These are phyloP conservation scores for Quercus lobata DNA, from an alignment of 331 rosid species.

Conservation along the genomic window DNA sequence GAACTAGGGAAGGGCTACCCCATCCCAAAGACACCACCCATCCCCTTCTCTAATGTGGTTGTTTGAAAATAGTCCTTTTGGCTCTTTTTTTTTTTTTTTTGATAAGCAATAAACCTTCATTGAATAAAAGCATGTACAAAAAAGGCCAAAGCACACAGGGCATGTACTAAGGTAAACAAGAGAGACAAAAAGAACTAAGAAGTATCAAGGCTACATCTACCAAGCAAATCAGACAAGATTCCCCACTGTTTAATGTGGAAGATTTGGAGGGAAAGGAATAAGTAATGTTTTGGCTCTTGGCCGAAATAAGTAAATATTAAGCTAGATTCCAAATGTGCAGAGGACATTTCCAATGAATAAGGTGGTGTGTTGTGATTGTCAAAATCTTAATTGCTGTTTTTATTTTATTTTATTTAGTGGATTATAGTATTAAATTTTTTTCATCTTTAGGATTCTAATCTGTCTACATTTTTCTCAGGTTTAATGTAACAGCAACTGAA, in stretches of 20 bases:
- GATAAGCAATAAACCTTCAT: no score
- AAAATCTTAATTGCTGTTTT: background rate
- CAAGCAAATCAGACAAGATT: no score
- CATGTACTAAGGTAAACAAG: no score
- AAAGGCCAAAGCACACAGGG: no score
- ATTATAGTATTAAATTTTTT: background rate
- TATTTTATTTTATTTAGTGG: background rate
- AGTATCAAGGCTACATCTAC: no score
- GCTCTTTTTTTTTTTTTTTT: background rate
- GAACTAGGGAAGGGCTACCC: background rate
- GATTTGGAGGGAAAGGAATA: no score
- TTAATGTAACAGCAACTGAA: background rate
- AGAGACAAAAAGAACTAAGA: no score
- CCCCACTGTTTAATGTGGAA: no score
- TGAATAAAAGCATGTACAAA: no score
- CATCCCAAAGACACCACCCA: background rate
- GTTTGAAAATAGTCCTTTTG: background rate
- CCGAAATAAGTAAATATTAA: background rate
- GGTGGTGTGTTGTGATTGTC: background rate
- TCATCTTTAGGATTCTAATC: background rate
- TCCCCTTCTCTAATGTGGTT: background rate
- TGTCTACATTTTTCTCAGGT: background rate
- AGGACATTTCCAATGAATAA: background rate
- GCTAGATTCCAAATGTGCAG: background rate
- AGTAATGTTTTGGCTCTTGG: background rate